These are phyloP conservation scores for Pythium graminicola DNA, from an alignment of 352 stramenopile genomes.

Conservation along the genomic window DNA sequence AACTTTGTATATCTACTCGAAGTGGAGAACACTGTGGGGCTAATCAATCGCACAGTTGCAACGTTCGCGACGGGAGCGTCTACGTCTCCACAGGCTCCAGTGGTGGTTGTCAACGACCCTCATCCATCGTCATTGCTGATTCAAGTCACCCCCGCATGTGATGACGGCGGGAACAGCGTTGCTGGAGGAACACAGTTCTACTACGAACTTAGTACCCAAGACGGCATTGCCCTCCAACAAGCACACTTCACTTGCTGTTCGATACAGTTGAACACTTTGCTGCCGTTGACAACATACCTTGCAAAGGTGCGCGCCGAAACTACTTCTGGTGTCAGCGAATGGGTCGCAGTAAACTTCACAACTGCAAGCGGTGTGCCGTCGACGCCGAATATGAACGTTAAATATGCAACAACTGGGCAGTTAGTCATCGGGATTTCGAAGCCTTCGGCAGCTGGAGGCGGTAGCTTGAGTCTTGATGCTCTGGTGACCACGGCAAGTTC, in stretches of 20 bases:
- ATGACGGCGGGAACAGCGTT: conserved; percentile 24
- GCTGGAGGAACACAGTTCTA: conserved; percentile 5
- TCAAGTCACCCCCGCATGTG: conserved; percentile 23
- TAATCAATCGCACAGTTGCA: conserved; percentile 17
- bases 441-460: conserved; percentile 16
- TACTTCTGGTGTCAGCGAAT: conserved; percentile 20
- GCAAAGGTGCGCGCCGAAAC: conserved; percentile 20
- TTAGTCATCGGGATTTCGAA: conserved; percentile 23
- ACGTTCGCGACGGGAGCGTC: conserved; percentile 25
- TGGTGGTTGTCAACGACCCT: conserved; percentile 11
- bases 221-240: background rate
- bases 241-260: conserved; percentile 19
- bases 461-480: conserved; percentile 11
- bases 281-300: conserved; percentile 22
- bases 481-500: background rate
- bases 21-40: conserved; percentile 36
- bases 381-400: conserved; percentile 14
- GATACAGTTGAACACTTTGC: conserved; percentile 14
- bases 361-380: conserved; percentile 29
- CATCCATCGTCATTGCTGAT: conserved; percentile 16
- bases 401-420: conserved; percentile 22
- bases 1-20: conserved; percentile 39
- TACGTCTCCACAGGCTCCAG: conserved; percentile 12
- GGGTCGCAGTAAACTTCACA: conserved; percentile 22
- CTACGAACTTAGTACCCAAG: conserved; percentile 16